Conservation (phyloP, 2,329 filamentous ascomycete species). For the Fusarium ambrosium region DNA sequence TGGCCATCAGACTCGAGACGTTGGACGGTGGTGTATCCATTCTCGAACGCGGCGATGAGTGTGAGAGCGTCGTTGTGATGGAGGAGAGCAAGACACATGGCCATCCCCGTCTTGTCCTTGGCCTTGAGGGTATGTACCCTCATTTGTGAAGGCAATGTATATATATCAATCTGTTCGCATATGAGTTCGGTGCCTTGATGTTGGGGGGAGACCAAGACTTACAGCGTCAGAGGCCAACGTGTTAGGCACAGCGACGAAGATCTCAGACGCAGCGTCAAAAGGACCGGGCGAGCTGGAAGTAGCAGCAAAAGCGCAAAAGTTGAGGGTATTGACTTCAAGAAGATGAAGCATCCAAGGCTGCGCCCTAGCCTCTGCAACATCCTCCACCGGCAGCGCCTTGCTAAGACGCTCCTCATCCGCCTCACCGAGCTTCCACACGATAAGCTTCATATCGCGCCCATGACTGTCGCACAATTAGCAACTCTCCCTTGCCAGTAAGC, state of each 20-base stretch:
- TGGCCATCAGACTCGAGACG: conserved; percentile 58
- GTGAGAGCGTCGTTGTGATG: conserved; percentile 65
- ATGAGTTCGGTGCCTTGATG: conserved; percentile 2
- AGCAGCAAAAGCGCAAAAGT: conserved; percentile 88
- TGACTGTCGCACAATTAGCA: conserved; percentile 68
- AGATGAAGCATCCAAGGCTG: conserved; percentile 89
- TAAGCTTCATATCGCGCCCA: conserved; percentile 87
- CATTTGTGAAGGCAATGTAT: conserved; percentile 80
- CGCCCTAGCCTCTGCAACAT: conserved; percentile 60
- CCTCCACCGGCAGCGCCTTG: conserved; percentile 78
- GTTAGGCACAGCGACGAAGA: conserved; percentile 85
- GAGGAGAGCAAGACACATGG: conserved; percentile 83
- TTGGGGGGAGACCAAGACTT: conserved; percentile 44
- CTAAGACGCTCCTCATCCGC: conserved; percentile 75
- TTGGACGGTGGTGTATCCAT: conserved; percentile 79
- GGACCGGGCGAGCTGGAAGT: conserved; percentile 58
- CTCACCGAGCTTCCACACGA: conserved; percentile 81
- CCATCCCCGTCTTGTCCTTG: conserved; percentile 78
- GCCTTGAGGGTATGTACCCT: conserved; percentile 72
- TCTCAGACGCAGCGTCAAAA: conserved; percentile 52
- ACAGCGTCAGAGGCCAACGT: conserved; percentile 79
- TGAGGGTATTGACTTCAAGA: conserved; percentile 90
- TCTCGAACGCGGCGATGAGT: conserved; percentile 86
- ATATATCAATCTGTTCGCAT: conserved; percentile 77
- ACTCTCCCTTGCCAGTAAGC: neutral